Evolutionary conservation across 306 rosid genomes (phyloP).

Genomic region (Senna siamea): DNA sequence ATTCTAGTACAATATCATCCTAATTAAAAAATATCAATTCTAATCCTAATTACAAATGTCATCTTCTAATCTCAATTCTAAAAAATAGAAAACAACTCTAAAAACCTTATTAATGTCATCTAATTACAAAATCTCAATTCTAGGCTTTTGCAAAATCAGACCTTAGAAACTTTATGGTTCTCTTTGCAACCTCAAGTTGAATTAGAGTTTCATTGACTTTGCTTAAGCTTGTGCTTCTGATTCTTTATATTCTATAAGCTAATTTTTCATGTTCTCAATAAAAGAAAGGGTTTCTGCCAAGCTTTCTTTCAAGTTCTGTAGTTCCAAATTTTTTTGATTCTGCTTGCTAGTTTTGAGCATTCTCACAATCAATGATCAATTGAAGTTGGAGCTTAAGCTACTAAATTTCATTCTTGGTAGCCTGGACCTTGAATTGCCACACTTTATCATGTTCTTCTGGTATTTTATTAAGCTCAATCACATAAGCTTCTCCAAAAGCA

Average conservation of each 20-base stretch:
- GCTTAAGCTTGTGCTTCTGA: slow-evolving; percentile 71
- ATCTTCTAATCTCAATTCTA: too few relatives aligned
- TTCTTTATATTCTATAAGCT: slow-evolving; percentile 57
- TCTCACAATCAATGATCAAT: slow-evolving; percentile 55
- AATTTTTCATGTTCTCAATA: slow-evolving; percentile 64
- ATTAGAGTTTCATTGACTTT: slow-evolving; percentile 59
- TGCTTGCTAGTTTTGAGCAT: slow-evolving; percentile 47
- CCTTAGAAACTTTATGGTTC: slow-evolving; percentile 59
- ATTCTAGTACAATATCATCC: too few relatives aligned
- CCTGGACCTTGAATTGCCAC: slow-evolving; percentile 59
- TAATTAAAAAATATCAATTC: too few relatives aligned
- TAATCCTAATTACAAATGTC: too few relatives aligned
- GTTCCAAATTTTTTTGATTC: slow-evolving; percentile 62
- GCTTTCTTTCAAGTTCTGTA: slow-evolving; percentile 61
- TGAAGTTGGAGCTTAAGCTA: slow-evolving; percentile 74
- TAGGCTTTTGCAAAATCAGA: slow-evolving; percentile 59
- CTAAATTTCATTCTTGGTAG: slow-evolving; percentile 65
- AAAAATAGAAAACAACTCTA: too few relatives aligned
- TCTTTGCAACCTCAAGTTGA: slow-evolving; percentile 74
- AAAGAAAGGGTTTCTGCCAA: slow-evolving; percentile 69
- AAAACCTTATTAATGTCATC: too few relatives aligned
- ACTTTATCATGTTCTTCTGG: slow-evolving; percentile 54
- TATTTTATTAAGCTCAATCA: slow-evolving; percentile 57
- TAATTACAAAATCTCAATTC: too few relatives aligned
- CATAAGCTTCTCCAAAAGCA: slow-evolving; percentile 55